Percentiles rank a stretch among this genome's conserved stretches.
Evolutionary conservation across 495 filamentous ascomycete genomes (phyloP).

Genomic region (Penicillium cinerascens): DNA sequence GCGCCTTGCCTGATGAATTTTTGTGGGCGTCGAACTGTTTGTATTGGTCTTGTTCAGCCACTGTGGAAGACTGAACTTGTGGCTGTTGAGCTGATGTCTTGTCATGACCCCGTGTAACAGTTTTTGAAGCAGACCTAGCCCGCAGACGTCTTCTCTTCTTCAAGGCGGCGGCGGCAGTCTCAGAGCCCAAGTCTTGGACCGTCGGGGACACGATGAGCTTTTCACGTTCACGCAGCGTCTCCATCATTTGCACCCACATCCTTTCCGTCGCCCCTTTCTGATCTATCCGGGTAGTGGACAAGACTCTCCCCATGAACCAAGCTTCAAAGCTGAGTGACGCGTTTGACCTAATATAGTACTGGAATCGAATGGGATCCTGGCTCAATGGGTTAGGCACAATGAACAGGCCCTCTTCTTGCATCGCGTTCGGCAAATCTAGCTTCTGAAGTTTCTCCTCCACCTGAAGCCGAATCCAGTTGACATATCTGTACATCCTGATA

Average conservation of each 20-base stretch:
- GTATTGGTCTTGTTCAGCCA: not conserved
- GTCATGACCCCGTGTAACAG: too few relatives aligned
- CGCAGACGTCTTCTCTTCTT: not conserved
- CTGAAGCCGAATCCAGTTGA: conserved; percentile 28
- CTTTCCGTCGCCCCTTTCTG: not conserved
- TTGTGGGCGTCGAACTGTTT: not conserved
- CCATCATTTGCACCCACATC: not conserved
- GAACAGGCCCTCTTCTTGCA: conserved; percentile 18
- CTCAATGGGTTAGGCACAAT: conserved; percentile 20
- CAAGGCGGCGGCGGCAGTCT: not conserved
- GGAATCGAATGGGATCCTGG: conserved; percentile 15
- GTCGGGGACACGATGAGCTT: not conserved
- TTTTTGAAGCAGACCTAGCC: too few relatives aligned
- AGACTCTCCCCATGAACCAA: not conserved
- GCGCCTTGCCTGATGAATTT: not conserved
- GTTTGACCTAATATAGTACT: conserved; percentile 6
- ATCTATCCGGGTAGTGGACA: not conserved
- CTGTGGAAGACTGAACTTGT: not conserved
- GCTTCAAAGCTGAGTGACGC: not conserved
- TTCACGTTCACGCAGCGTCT: not conserved
- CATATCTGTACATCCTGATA: conserved; percentile 1
- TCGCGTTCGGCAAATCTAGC: conserved; percentile 14
- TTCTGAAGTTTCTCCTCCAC: conserved; percentile 15
- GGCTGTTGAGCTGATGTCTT: too few relatives aligned
- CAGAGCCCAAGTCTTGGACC: not conserved